Base-by-base conservation (phyloP, 768 basidiomycete species). In the Coprinopsis strossmayeri region DNA sequence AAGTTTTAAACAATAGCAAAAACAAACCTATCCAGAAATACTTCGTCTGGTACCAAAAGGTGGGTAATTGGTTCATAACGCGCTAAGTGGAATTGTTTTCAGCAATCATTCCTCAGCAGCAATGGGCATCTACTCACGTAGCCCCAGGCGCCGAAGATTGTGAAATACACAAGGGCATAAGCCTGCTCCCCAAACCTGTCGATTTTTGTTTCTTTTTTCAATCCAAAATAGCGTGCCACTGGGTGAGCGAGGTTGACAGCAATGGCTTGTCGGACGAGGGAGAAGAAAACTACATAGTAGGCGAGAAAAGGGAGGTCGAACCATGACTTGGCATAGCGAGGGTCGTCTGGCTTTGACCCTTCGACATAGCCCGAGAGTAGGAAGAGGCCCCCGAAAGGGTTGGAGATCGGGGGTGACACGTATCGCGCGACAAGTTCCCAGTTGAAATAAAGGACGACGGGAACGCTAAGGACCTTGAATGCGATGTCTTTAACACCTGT, bases 131-230 rank as follows among this genome's bases (percentile, higher is more conserved):
- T 2, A 79, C 91, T 62, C 46, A 95, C 93, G 38, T 82, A 70
- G 23, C 96, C 95, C 74, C 86, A 84, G 2, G 69, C 57, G 5
- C 88, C 84, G 53, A 82, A 83, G 53, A 80, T 48, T 1, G 69
- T 56, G 56, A 91, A 94, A 64, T 98, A 99, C 12, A 89, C 54
- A 38, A 89, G 44, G 0, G 92, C 89, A 63, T 99, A 96, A 0
- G 79, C 82, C 61, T 95, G 95, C 68, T 99, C 95, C 17, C 82
- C 88, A 59, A 97, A 97, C 28, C 95, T 72, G 47, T 83, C 79
- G 12, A 92, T 63, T 64, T 94, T 96, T 20, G 61, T 61, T 50
- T 67, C 64, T 53, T 73, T 80, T 58, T 69, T 77, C 42, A 99
- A 76, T 1, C 92, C 87, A 48, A 85, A 81, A 50, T 74, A 71